Conservation (phyloP, 192 early-diverging fungal genomes). For the Backusella morwellensis region DNA sequence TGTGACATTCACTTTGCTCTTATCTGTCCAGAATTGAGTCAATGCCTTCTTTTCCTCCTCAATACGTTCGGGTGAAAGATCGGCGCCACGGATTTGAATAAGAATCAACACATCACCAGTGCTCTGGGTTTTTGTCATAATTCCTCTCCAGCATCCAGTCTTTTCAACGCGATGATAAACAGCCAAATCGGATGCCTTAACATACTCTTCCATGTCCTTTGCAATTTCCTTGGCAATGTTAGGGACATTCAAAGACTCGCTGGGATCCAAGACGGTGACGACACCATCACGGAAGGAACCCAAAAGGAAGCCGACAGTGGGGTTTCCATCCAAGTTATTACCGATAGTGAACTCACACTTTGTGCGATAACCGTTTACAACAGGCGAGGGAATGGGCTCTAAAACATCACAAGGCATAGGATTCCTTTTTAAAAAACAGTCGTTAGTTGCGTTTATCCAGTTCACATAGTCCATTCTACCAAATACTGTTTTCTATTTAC, state of each 20-base stretch:
- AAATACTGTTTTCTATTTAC: slow-evolving; percentile 4
- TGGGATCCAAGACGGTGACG: slow-evolving; percentile 48
- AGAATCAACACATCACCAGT: slow-evolving; percentile 66
- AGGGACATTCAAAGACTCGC: slow-evolving; percentile 47
- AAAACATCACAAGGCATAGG: slow-evolving; percentile 23
- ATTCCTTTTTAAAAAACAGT: not conserved
- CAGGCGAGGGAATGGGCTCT: slow-evolving; percentile 57
- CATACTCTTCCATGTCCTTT: slow-evolving; percentile 37
- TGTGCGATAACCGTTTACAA: slow-evolving; percentile 59
- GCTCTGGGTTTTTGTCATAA: slow-evolving; percentile 57
- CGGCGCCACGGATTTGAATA: slow-evolving; percentile 56
- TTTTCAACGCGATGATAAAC: slow-evolving; percentile 36
- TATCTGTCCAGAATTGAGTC: slow-evolving; percentile 30
- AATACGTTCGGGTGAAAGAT: slow-evolving; percentile 36
- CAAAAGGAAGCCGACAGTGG: slow-evolving; percentile 63
- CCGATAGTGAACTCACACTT: slow-evolving; percentile 83
- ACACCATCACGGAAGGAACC: slow-evolving; percentile 65
- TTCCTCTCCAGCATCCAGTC: slow-evolving; percentile 63
- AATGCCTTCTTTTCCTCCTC: slow-evolving; percentile 35
- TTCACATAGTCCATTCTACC: not conserved
- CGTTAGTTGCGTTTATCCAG: not conserved
- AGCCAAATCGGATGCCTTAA: slow-evolving; percentile 31
- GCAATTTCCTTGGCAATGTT: slow-evolving; percentile 52
- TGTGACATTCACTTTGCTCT: slow-evolving; percentile 34
- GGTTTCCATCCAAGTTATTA: slow-evolving; percentile 47